Percentiles rank a stretch among this genome's conserved stretches.
phyloP scores from a whole-genome alignment of 345 rosid genomes.

The Cardamine chenopodiifolia region DNA sequence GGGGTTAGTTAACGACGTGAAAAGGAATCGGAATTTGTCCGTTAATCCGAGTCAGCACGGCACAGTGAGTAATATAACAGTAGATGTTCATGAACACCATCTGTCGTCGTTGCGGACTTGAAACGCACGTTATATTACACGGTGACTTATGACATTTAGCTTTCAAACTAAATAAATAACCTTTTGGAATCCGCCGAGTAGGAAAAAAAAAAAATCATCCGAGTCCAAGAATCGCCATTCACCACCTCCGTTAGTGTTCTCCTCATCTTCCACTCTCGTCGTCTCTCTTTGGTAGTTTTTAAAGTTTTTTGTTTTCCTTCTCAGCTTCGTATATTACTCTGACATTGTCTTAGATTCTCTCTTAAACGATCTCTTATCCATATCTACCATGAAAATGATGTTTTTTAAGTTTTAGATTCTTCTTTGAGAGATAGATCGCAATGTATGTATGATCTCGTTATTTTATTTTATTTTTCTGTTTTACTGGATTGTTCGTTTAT shows the following conservation, averaged over 20 bases:
- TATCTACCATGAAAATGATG: neutral
- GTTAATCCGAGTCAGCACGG: slow-evolving; percentile 10
- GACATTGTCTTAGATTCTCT: slow-evolving; percentile 16
- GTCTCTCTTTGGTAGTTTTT: neutral
- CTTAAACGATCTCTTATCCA: neutral
- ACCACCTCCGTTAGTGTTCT: slow-evolving; percentile 11
- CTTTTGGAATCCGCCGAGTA: slow-evolving; percentile 29
- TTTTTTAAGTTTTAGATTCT: neutral
- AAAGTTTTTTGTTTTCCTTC: neutral
- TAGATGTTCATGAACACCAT: slow-evolving; percentile 29
- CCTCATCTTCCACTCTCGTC: slow-evolving; percentile 11
- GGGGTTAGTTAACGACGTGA: slow-evolving; percentile 12
- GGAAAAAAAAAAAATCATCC: neutral
- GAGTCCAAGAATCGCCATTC: slow-evolving; percentile 12
- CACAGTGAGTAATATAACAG: slow-evolving; percentile 8
- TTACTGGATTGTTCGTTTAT: neutral
- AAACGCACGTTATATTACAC: slow-evolving; percentile 39
- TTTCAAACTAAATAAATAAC: slow-evolving; percentile 18
- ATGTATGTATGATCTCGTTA: slow-evolving; percentile 26
- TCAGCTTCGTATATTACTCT: neutral
- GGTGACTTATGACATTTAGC: slow-evolving; percentile 17
- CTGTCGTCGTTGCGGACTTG: slow-evolving; percentile 45
- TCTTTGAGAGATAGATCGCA: slow-evolving; percentile 23
- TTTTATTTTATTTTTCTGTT: neutral
- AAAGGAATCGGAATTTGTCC: slow-evolving; percentile 20